Evolutionary conservation across 2,329 filamentous ascomycete genomes (phyloP).

Genomic region (Penicillium fuscoglaucum): DNA sequence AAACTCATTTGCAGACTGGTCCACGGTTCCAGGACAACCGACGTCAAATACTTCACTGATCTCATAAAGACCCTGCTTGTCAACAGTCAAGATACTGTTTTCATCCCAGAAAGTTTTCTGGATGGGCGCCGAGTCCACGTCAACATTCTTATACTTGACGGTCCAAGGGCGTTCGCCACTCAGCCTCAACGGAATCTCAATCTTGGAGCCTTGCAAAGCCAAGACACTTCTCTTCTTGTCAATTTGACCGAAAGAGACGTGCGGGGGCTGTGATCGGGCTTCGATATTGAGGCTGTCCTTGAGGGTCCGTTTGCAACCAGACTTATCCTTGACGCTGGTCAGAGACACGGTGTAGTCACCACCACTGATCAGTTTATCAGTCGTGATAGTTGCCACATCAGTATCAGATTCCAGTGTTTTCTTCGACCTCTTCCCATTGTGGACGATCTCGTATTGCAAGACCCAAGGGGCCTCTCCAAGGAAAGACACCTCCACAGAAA

Average conservation of each 20-base stretch:
- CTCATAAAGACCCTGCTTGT: conserved; percentile 72
- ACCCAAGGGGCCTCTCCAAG: conserved; percentile 83
- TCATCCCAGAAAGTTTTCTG: conserved; percentile 52
- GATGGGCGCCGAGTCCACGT: conserved; percentile 53
- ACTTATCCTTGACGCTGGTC: conserved; percentile 80
- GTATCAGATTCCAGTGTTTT: conserved; percentile 65
- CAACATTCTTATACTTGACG: conserved; percentile 70
- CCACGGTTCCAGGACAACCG: conserved; percentile 78
- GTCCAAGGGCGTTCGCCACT: conserved; percentile 85
- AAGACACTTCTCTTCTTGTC: conserved; percentile 75
- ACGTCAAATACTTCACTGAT: conserved; percentile 74
- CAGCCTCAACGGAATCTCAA: conserved; percentile 78
- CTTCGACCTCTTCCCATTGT: conserved; percentile 80
- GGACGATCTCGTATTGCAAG: conserved; percentile 88
- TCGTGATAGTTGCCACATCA: conserved; percentile 69
- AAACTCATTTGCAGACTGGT: conserved; percentile 71
- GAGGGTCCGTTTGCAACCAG: conserved; percentile 81
- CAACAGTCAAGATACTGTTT: conserved; percentile 70
- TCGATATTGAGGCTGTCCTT: conserved; percentile 82
- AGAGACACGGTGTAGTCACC: conserved; percentile 88
- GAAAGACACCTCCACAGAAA: conserved; percentile 72
- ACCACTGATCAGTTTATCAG: conserved; percentile 71
- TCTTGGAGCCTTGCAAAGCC: conserved; percentile 71
- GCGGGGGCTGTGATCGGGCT: conserved; percentile 84
- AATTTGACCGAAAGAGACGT: conserved; percentile 79